These are phyloP conservation scores for Fusarium azukiicola DNA, from an alignment of 2,329 filamentous ascomycete species.

Conservation along the genomic window DNA sequence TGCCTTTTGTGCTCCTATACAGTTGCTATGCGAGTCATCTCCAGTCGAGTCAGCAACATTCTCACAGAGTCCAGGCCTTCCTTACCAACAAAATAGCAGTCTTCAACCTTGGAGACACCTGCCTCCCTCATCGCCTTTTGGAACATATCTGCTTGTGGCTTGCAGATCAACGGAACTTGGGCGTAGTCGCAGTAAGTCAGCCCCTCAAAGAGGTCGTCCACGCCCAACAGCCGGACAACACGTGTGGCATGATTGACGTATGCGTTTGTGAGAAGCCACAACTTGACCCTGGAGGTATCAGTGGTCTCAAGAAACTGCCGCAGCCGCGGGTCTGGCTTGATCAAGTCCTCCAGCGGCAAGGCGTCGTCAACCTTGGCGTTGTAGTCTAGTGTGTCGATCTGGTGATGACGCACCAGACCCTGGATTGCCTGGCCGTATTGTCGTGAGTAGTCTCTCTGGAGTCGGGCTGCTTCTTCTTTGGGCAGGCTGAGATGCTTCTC, in stretches of 20 bases:
- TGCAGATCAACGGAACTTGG: conserved; percentile 88
- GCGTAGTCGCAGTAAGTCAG: conserved; percentile 97
- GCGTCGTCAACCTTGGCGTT: conserved; percentile 98
- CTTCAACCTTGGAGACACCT: conserved; percentile 80
- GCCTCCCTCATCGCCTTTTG: conserved; percentile 94
- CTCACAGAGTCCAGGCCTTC: conserved; percentile 29
- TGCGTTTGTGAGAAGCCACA: conserved; percentile 98
- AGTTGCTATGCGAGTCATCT: conserved; percentile 95
- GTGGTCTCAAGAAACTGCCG: conserved; percentile 89
- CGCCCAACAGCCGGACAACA: conserved; percentile 88
- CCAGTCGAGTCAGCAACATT: background rate
- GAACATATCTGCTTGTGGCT: conserved; percentile 91
- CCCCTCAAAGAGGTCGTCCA: conserved; percentile 96
- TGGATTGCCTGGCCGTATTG: conserved; percentile 99
- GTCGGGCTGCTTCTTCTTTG: conserved; percentile 87
- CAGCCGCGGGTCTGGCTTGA: conserved; percentile 88
- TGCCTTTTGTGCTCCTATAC: conserved; percentile 86
- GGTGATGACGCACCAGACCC: conserved; percentile 94
- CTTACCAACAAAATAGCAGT: conserved; percentile 96
- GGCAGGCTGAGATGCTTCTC: conserved; percentile 86
- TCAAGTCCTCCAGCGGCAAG: conserved; percentile 91
- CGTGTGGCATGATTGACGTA: conserved; percentile 93
- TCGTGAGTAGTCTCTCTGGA: conserved; percentile 97
- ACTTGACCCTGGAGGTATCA: conserved; percentile 89
- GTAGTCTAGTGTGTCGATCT: conserved; percentile 97